phyloP scores from a whole-genome alignment of 2,329 filamentous ascomycete species.

The Colletotrichum acutatum region DNA sequence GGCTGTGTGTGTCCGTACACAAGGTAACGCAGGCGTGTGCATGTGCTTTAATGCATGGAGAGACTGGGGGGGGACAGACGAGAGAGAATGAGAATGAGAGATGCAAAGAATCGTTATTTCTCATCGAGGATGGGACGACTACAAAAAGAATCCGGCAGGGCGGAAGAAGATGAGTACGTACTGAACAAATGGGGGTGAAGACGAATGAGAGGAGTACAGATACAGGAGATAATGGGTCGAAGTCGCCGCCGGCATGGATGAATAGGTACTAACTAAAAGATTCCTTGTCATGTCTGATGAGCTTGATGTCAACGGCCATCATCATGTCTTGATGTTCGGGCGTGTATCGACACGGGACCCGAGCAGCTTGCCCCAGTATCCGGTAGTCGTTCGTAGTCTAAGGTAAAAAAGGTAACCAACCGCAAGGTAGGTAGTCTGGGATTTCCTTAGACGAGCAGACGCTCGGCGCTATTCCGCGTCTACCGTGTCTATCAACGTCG shows the following conservation, averaged over 20 bases:
- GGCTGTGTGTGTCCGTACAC: background rate
- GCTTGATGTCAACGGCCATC: conserved; percentile 3
- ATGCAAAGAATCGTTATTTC: background rate
- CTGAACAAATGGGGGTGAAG: background rate
- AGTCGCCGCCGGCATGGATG: background rate
- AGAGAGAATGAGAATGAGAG: background rate
- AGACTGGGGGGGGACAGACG: background rate
- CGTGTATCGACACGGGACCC: background rate
- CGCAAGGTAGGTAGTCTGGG: background rate
- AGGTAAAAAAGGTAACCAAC: no score
- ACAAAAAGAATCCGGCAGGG: conserved; percentile 15
- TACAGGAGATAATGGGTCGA: background rate
- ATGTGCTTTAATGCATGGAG: conserved; percentile 18
- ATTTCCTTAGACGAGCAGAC: background rate
- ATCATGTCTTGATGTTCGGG: background rate
- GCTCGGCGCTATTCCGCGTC: background rate
- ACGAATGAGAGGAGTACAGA: background rate
- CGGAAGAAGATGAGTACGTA: conserved; percentile 24
- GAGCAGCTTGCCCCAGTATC: background rate
- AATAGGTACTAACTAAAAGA: background rate
- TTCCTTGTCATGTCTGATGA: background rate
- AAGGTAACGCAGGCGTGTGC: conserved; percentile 11
- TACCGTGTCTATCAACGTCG: background rate
- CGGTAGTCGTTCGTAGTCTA: background rate
- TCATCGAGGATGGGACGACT: conserved; percentile 11